A percentile compares a stretch with the other conserved stretches of the same genome.
These are phyloP conservation scores for Fusarium sp. DNA, from an alignment of 2,329 filamentous ascomycete genomes.

Conservation along the genomic window DNA sequence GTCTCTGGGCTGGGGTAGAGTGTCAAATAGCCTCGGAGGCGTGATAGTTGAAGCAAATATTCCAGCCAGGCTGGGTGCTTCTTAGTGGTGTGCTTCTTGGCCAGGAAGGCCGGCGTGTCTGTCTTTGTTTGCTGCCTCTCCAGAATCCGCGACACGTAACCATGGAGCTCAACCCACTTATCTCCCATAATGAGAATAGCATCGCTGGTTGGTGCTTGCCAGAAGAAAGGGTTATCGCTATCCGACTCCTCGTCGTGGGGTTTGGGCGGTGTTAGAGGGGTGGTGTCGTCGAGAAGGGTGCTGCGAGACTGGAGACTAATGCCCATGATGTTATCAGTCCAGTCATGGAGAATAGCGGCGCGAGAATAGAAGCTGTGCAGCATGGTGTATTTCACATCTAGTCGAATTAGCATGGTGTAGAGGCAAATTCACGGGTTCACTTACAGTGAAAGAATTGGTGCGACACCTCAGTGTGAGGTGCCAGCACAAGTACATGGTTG, in stretches of 20 bases:
- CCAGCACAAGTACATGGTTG: constrained; percentile 84
- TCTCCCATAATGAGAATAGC: constrained; percentile 83
- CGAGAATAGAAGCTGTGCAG: constrained; percentile 79
- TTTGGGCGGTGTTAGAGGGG: constrained; percentile 59
- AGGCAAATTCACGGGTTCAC: constrained; percentile 26
- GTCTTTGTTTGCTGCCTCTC: constrained; percentile 51
- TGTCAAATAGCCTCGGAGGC: constrained; percentile 77
- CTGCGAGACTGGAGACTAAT: constrained; percentile 80
- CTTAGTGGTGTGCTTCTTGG: constrained; percentile 68
- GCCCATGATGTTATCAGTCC: constrained; percentile 70
- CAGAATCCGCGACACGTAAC: constrained; percentile 73
- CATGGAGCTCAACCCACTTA: constrained; percentile 86
- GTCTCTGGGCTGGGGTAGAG: constrained; percentile 74
- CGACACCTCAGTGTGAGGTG: constrained; percentile 80
- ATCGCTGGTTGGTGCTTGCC: constrained; percentile 84
- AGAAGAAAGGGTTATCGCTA: constrained; percentile 70
- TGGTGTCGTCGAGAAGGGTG: constrained; percentile 66
- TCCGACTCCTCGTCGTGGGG: constrained; percentile 24
- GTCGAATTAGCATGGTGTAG: constrained; percentile 25
- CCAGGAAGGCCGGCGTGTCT: constrained; percentile 51
- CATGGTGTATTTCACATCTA: constrained; percentile 76
- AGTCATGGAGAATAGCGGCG: constrained; percentile 51
- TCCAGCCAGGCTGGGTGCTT: constrained; percentile 79
- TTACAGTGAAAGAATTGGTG: constrained; percentile 81
- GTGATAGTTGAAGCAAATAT: constrained; percentile 77